Evolutionary conservation across 2,329 filamentous ascomycete genomes (phyloP).

Genomic region (Fusarium nematophilum): DNA sequence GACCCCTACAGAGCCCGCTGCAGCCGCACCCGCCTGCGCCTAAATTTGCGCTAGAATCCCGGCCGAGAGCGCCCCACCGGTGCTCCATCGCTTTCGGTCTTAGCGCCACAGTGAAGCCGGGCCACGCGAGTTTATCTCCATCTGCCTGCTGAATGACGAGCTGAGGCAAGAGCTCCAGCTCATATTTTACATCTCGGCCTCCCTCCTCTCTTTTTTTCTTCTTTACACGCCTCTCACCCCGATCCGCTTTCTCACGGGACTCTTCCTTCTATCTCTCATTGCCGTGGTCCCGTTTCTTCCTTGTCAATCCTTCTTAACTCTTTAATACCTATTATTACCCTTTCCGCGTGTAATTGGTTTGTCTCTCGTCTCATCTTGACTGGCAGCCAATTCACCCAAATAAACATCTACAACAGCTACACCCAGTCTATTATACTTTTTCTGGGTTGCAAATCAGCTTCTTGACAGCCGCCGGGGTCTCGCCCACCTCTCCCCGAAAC

Average conservation of each 20-base stretch:
- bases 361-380: conserved; percentile 4
- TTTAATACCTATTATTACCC: conserved; percentile 26
- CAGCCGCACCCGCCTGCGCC: conserved; percentile 27
- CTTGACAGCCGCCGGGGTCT: conserved; percentile 10
- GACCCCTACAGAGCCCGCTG: conserved; percentile 18
- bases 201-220: conserved; percentile 24
- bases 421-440: not conserved
- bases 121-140: conserved; percentile 40
- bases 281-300: conserved; percentile 18
- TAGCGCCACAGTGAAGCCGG: conserved; percentile 21
- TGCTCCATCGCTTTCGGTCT: conserved; percentile 31
- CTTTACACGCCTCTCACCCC: conserved; percentile 20
- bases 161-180: conserved; percentile 16
- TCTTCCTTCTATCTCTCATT: conserved; percentile 7
- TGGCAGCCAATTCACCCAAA: conserved; percentile 5
- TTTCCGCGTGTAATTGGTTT: conserved; percentile 7
- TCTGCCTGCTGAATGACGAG: conserved; percentile 22
- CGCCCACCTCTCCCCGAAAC: conserved; percentile 5
- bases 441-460: conserved; percentile 7
- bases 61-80: conserved; percentile 17
- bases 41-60: conserved; percentile 28
- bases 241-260: conserved; percentile 3
- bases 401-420: not conserved
- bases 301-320: conserved; percentile 39
- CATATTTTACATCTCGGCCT: conserved; percentile 32